Base-by-base conservation (phyloP, 768 basidiomycete species). In the Clavaria fumosa region DNA sequence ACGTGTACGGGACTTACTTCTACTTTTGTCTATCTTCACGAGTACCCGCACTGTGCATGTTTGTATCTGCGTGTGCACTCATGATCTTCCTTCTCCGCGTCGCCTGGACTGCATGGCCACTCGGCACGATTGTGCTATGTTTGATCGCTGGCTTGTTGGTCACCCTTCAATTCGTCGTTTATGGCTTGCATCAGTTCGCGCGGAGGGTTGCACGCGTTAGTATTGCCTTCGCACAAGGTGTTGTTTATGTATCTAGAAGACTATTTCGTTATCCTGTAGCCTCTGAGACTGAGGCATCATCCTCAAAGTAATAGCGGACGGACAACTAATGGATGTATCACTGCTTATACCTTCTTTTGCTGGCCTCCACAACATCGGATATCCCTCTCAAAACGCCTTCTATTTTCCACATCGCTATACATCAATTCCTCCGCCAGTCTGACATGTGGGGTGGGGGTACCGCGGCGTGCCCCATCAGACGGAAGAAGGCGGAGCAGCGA, bases 11-110 rank as follows among this genome's bases (percentile, higher is more conserved):
- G 17, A 63, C 64, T 7, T 77, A 76, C 51, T 60, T 78, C 40
- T 81, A 79, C 59, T 83, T 83, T 52, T 62, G 72, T 20, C 61
- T 83, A 10, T 70, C 74, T 1, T 63, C 78, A 4, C 67, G 78
- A 15, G 56, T 79, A 9, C 80, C 79, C 0, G 64, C 69, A 0
- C 43, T 80, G 5, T 72, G 73, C 50, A 69, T 75, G 60, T 62
- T 77, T 38, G 41, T 62, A 21, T 70, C 76, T 7, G 61, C 70
- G 0, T 31, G 67, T n/a, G 59, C 73, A 1, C 61, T 83, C 5
- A 72, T 75, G 61, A 44, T 50, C 1, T 82, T 80, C 55, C 53
- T 82, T 18, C 58, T 66, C 5, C 51, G 70, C 18, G 70, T 80
- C 5, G 75, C 78, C 3, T 81, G 67, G 56, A 56, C 58, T 0